These are phyloP conservation scores for Diphasiastrum complanatum DNA, from an alignment of 83 land plant genomes.

Conservation along the genomic window DNA sequence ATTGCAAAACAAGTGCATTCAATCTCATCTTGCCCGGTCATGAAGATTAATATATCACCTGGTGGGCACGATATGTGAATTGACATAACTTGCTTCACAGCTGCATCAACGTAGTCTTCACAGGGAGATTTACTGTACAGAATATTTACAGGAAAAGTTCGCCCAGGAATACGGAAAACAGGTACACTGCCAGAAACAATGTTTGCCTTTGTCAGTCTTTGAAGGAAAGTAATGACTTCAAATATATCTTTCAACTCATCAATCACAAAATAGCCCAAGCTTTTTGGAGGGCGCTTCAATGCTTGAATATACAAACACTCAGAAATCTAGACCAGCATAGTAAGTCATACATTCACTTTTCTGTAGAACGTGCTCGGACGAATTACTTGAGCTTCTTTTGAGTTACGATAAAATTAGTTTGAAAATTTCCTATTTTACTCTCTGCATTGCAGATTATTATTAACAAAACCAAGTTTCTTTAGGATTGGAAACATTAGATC, in stretches of 20 bases:
- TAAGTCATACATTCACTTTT: too few species aligned
- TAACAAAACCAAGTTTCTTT: too few species aligned
- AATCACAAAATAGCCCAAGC: not conserved
- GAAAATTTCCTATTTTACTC: too few species aligned
- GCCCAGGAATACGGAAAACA: slow-evolving; percentile 54
- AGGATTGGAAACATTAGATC: too few species aligned
- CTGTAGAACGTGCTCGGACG: too few species aligned
- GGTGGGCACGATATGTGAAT: slow-evolving; percentile 60
- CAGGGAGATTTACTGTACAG: slow-evolving; percentile 65
- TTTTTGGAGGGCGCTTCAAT: too few species aligned
- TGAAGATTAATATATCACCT: slow-evolving; percentile 67
- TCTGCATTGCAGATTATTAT: too few species aligned
- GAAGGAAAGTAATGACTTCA: not conserved
- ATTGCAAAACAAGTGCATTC: slow-evolving; percentile 56
- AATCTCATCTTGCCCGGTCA: slow-evolving; percentile 78
- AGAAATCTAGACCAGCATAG: too few species aligned
- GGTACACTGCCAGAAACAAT: slow-evolving; percentile 53
- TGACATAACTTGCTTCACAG: slow-evolving; percentile 75
- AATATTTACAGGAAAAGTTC: slow-evolving; percentile 60
- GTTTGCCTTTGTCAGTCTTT: slow-evolving; percentile 1
- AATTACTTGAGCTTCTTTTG: too few species aligned
- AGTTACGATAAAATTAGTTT: too few species aligned
- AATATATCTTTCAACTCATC: not conserved
- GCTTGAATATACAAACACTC: too few species aligned
- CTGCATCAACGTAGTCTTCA: slow-evolving; percentile 73